Base-by-base conservation (phyloP, 2,329 filamentous ascomycete species). In the Cladosporium halotolerans region DNA sequence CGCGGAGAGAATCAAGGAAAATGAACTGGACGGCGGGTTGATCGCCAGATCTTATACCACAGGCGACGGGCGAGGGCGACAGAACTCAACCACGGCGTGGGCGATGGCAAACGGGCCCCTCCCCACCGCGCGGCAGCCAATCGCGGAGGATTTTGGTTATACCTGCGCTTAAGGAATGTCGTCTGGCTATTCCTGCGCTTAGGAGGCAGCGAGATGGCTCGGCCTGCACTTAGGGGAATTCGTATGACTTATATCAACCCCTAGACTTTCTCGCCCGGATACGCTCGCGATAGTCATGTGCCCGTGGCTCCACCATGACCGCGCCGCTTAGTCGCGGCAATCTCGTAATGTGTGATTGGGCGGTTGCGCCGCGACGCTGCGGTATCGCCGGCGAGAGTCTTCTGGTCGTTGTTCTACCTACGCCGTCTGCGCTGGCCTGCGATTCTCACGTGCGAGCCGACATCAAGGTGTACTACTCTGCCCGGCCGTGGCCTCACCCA, bases 211-310 rank as follows among this genome's bases (percentile, higher is more conserved):
- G 18, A 31, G 48, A 51, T 51, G 48, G 48, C 38, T 51, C 40
- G 19, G 31, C 31, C 32, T 51, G 48, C 40, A 38, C 48, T 44
- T 51, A 51, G 48, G 48, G 48, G 48, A 51, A 51, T 51, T 51
- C 28, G 31, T 51, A 51, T 51, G 48, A 51, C 48, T 51, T 51
- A 51, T 51, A 51, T 51, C 48, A 51, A 51, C 40, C n/a, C 32
- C 41, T 23, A 18, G 14, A 23, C 32, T 43, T 28, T 32, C 36
- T 19, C 38, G 47, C 40, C 48, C 48, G 48, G 40, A 38, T 44
- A 28, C 40, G 28, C 40, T 51, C 18, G 48, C 16, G 39, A 43
- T 36, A 23, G 47, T 51, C 47, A 51, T 44, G 47, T 44, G 47
- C 23, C 23, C 23, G 5, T 28, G 23, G 23, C 23, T 28, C 23